phyloP scores from a whole-genome alignment of 164 flowering plant species.

The Aristolochia californica region DNA sequence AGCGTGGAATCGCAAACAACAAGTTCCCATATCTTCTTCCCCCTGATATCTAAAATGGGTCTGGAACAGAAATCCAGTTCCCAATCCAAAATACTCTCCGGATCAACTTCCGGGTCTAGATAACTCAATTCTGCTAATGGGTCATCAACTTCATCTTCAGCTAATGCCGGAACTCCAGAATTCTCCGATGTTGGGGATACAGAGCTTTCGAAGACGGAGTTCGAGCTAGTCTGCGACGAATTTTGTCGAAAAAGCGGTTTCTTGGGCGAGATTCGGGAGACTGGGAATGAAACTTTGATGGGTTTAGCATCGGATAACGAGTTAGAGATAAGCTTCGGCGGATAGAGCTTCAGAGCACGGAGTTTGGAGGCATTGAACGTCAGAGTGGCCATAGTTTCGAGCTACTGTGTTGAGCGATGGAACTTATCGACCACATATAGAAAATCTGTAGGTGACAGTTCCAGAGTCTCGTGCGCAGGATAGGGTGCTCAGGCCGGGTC shows the following conservation, averaged over 20 bases:
- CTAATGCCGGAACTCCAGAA: conserved; percentile 8
- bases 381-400: conserved; percentile 48
- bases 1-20: conserved; percentile 78
- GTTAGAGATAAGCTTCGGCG: conserved; percentile 26
- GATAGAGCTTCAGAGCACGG: conserved; percentile 24
- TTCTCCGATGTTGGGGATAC: conserved; percentile 32
- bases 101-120: conserved; percentile 71
- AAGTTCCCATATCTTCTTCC: conserved; percentile 97
- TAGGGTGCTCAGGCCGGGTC: too few relatives aligned
- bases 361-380: conserved; percentile 52
- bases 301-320: conserved; percentile 24
- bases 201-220: conserved; percentile 57
- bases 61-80: conserved; percentile 94
- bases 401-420: too few relatives aligned
- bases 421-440: too few relatives aligned
- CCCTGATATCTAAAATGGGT: conserved; percentile 86
- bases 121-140: conserved; percentile 64
- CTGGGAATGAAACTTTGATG: conserved; percentile 15
- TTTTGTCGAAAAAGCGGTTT: conserved; percentile 12
- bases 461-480: too few relatives aligned
- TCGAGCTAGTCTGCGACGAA: conserved; percentile 14
- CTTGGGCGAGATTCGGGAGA: conserved; percentile 10
- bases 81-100: conserved; percentile 74
- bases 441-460: too few relatives aligned
- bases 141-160: conserved; percentile 48